Evolutionary conservation across 2,329 filamentous ascomycete species (phyloP), one percentile per base, ranked within the genome.

Genomic region (Penicillium sp.): DNA sequence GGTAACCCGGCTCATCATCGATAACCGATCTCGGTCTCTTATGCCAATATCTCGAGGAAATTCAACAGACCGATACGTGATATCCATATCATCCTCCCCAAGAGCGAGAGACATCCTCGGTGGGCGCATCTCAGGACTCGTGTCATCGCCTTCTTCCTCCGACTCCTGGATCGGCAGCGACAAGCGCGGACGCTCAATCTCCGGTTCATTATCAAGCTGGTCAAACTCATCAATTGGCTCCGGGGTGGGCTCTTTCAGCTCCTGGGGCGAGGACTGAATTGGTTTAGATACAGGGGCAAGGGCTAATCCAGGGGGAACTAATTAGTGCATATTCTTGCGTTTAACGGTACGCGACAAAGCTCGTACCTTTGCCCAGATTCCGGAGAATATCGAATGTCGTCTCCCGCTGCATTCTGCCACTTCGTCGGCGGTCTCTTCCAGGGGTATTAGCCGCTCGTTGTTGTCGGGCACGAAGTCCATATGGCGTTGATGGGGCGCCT

Each of bases 361-460:
- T 41, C 63, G 33, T 68, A 76, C 77, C 70, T 72, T 70, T 77
- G 44, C 78, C 79, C 8, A 82, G 63, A 45, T 78, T 76, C 40
- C 74, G 70, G 44, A 81, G 61, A 22, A 78, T 73, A 58, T 80
- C 77, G 55, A 80, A 75, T 4, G 78, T 78, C 6, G 79, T 81
- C 60, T 81, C 78, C 34, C 78, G 66, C 58, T 78, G 74, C 46
- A 76, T 55, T 29, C 76, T 68, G 22, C 73, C 74, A 52, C 77
- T 80, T 52, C 75, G 71, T 46, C 77, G 65, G 38, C 75, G 71
- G 56, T 77, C 71, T 11, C 76, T 72, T 29, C 68, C 71, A 16
- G 78, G 76, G 2, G 77, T 79, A 54, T 74, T 74, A 4, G 73
- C 75, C 11, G 76, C 76, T 57, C 78, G 77, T 57, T 79, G 75